Evolutionary conservation across 139 green algal genomes (phyloP).

Genomic region (Gonium pectorale): DNA sequence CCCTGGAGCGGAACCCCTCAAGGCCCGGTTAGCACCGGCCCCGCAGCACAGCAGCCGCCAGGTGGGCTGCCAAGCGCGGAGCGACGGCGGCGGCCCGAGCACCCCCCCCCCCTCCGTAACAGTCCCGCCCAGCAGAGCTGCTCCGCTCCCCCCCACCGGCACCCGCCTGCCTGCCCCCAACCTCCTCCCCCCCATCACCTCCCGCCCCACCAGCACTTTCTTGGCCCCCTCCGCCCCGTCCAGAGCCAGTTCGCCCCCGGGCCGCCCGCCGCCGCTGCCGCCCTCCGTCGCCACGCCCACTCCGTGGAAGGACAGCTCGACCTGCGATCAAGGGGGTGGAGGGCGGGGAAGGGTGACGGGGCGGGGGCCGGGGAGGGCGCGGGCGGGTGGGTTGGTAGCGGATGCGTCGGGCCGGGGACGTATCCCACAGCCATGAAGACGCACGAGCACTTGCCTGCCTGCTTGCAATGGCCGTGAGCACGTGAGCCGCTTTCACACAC

Average conservation of each 20-base stretch:
- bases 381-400: not conserved
- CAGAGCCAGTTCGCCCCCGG: conserved; percentile 40
- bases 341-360: not conserved
- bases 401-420: not conserved
- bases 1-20: too few species aligned
- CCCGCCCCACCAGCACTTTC: conserved; percentile 27
- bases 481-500: not conserved
- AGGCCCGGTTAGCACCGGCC: too few species aligned
- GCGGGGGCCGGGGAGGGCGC: not conserved
- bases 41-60: too few species aligned
- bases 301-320: conserved; percentile 86
- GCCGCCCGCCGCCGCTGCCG: not conserved
- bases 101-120: not conserved
- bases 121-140: not conserved
- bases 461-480: too few species aligned
- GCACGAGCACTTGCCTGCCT: not conserved
- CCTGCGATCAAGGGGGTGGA: conserved; percentile 39
- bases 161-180: not conserved
- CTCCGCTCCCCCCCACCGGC: not conserved
- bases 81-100: too few species aligned
- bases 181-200: not conserved
- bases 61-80: too few species aligned
- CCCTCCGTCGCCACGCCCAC: conserved; percentile 47
- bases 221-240: conserved; percentile 46
- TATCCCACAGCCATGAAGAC: not conserved